phyloP scores from a whole-genome alignment of 2,329 filamentous ascomycete species.

The Neobulgaria alba region DNA sequence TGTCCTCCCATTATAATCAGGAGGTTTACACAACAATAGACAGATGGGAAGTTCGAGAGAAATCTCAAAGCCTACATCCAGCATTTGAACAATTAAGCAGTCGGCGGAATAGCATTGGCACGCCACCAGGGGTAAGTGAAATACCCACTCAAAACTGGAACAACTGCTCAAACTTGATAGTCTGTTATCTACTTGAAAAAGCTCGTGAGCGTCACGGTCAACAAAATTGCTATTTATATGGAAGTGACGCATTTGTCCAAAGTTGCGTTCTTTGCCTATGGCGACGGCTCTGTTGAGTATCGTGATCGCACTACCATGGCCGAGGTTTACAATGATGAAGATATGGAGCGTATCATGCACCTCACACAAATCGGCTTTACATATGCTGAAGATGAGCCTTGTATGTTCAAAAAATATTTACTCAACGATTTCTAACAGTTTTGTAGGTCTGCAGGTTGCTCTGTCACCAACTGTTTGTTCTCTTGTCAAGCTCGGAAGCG shows the following conservation, averaged over 20 bases:
- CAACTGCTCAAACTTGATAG: constrained; percentile 26
- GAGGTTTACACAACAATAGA: constrained; percentile 67
- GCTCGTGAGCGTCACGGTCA: constrained; percentile 57
- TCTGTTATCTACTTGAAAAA: constrained; percentile 46
- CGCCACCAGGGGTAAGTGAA: constrained; percentile 20
- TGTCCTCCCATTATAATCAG: constrained; percentile 49
- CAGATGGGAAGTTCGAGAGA: constrained; percentile 69
- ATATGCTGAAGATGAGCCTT: constrained; percentile 57
- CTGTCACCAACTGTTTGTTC: constrained; percentile 54
- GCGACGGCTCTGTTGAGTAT: constrained; percentile 75
- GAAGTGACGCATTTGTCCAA: constrained; percentile 63
- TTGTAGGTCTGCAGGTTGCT: constrained; percentile 47
- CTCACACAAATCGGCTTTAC: constrained; percentile 71
- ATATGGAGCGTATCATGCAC: constrained; percentile 56
- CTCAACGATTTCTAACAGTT: too few species aligned
- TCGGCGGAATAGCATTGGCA: constrained; percentile 45
- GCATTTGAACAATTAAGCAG: constrained; percentile 69
- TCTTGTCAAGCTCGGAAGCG: constrained; percentile 47
- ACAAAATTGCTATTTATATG: constrained; percentile 63
- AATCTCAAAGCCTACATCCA: constrained; percentile 57
- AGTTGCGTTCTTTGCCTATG: constrained; percentile 62
- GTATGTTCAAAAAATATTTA: constrained; percentile 36
- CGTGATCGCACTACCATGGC: constrained; percentile 68
- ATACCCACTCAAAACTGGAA: background rate
- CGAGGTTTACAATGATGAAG: constrained; percentile 55